Evolutionary conservation across 257 asterid species (phyloP).

Genomic region (Penstemon eatonii): DNA sequence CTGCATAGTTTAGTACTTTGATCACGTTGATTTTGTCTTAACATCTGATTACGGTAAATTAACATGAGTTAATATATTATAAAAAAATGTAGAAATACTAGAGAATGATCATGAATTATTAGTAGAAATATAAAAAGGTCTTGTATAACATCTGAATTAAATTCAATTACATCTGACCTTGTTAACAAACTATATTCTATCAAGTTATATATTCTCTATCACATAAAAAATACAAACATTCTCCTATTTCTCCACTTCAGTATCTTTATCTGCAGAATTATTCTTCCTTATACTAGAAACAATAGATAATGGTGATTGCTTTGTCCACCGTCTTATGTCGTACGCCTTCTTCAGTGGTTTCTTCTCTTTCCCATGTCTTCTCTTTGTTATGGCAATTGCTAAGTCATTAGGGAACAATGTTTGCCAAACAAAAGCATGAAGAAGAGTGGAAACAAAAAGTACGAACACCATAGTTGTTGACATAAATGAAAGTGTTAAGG

Average conservation of each 20-base stretch:
- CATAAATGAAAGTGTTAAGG: slow-evolving; percentile 65
- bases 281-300: slow-evolving; percentile 48
- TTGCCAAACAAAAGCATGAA: slow-evolving; percentile 77
- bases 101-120: no score
- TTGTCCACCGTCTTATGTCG: slow-evolving; percentile 65
- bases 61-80: no score
- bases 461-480: slow-evolving; percentile 76
- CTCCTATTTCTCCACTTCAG: slow-evolving; percentile 37
- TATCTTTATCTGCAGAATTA: slow-evolving; percentile 41
- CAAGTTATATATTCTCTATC: no score
- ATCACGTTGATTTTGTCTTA: no score
- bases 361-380: slow-evolving; percentile 47
- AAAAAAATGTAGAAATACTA: no score
- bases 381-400: slow-evolving; percentile 87
- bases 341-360: slow-evolving; percentile 53
- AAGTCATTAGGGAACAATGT: slow-evolving; percentile 89
- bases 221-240: no score
- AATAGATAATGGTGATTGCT: slow-evolving; percentile 60
- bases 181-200: no score
- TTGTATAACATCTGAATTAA: no score
- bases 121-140: no score
- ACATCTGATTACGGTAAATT: no score
- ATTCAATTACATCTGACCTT: no score
- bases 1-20: no score
- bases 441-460: slow-evolving; percentile 68